Conservation (phyloP, 176 grass and related monocot genomes). For the Carex parvula region DNA sequence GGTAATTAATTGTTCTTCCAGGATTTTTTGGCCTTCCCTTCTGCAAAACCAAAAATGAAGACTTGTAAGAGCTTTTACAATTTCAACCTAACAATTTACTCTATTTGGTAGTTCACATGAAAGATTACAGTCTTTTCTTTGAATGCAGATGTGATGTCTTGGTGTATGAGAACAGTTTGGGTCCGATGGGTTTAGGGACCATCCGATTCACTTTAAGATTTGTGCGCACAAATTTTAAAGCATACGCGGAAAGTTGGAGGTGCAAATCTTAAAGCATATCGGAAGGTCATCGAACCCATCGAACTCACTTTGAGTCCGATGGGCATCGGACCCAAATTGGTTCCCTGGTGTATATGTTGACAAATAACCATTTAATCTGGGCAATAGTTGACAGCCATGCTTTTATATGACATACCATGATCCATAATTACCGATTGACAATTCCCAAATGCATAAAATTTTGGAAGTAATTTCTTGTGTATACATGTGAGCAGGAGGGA, state of each 20-base stretch:
- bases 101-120: not conserved
- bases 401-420: not conserved
- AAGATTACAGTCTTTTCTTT: not conserved
- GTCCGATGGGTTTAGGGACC: too few relatives aligned
- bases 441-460: not conserved
- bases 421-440: not conserved
- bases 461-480: not conserved
- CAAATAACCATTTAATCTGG: not conserved
- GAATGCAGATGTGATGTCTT: not conserved
- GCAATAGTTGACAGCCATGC: not conserved
- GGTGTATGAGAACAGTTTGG: too few relatives aligned
- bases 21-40: slow-evolving; percentile 64
- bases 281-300: too few relatives aligned
- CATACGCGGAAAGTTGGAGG: too few relatives aligned
- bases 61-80: not conserved
- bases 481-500: not conserved
- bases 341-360: not conserved
- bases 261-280: too few relatives aligned
- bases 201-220: too few relatives aligned
- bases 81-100: not conserved
- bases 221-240: too few relatives aligned
- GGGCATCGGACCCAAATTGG: too few relatives aligned
- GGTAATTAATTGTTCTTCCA: slow-evolving; percentile 70
- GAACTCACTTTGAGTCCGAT: too few relatives aligned
- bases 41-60: slow-evolving; percentile 29